A percentile compares a stretch with the other conserved stretches of the same genome.
Evolutionary conservation across 495 filamentous ascomycete species (phyloP).

Genomic region (Xylaria cubensis): DNA sequence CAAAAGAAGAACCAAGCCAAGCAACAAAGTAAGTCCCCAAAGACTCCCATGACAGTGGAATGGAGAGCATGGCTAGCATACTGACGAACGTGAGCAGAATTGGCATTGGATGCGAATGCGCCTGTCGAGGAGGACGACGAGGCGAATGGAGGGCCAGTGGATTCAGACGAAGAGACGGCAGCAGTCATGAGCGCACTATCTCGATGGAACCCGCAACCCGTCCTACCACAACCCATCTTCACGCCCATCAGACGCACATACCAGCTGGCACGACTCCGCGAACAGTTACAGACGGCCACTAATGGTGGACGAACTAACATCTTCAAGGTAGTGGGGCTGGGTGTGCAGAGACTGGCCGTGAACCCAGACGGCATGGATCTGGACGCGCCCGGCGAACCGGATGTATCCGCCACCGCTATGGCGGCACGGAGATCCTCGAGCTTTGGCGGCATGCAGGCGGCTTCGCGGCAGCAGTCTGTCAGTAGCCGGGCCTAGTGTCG

Average conservation of each 20-base stretch:
- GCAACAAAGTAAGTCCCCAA: slow-evolving; percentile 75
- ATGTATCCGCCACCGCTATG: slow-evolving; percentile 38
- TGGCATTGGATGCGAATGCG: slow-evolving; percentile 90
- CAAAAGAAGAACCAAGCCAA: slow-evolving; percentile 99
- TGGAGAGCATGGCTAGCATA: neutral
- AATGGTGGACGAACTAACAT: slow-evolving; percentile 63
- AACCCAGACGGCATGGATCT: slow-evolving; percentile 46
- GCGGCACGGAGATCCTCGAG: slow-evolving; percentile 50
- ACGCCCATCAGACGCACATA: slow-evolving; percentile 76
- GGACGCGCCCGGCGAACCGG: slow-evolving; percentile 55
- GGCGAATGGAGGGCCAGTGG: slow-evolving; percentile 72
- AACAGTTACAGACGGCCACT: slow-evolving; percentile 81
- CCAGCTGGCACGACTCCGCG: slow-evolving; percentile 83
- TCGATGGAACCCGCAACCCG: slow-evolving; percentile 74
- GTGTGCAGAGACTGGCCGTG: slow-evolving; percentile 53
- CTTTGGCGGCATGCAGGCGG: slow-evolving; percentile 51
- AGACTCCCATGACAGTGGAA: neutral
- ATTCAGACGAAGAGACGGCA: slow-evolving; percentile 92
- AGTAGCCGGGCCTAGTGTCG: slow-evolving; percentile 47
- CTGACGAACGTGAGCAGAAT: slow-evolving; percentile 60
- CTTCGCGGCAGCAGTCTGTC: slow-evolving; percentile 51
- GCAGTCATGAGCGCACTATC: slow-evolving; percentile 84
- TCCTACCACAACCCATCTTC: slow-evolving; percentile 68
- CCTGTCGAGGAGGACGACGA: slow-evolving; percentile 89
- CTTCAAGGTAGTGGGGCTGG: slow-evolving; percentile 56